A percentile compares a stretch with the other conserved stretches of the same genome.
Evolutionary conservation across 225 moss, liverwort and hornwort species (phyloP).

Genomic region (Physcomitrellopsis africana): DNA sequence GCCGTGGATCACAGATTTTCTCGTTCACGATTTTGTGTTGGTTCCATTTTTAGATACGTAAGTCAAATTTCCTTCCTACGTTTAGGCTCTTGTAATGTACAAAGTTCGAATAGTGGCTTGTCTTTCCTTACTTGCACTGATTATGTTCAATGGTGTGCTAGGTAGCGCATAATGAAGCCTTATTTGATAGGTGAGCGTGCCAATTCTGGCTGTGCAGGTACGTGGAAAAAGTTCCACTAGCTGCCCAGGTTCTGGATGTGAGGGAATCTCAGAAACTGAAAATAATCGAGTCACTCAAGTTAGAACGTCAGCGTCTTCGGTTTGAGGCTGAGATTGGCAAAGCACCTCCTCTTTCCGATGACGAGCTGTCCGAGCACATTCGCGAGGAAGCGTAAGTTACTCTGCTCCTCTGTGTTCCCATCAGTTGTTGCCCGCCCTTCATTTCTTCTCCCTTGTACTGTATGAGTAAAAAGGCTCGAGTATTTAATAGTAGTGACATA

Average conservation of each 20-base stretch:
- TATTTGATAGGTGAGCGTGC: background rate
- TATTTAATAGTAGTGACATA: too few relatives aligned
- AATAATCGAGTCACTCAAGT: conserved; percentile 70
- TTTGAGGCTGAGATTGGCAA: conserved; percentile 94
- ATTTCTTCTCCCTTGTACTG: background rate
- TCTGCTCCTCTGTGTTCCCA: background rate
- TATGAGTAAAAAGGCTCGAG: too few relatives aligned
- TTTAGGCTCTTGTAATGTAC: conserved; percentile 14
- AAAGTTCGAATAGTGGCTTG: conserved; percentile 8
- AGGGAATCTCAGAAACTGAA: conserved; percentile 82
- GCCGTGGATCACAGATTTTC: conserved; percentile 75
- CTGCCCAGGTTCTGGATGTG: conserved; percentile 72
- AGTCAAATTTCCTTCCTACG: conserved; percentile 25
- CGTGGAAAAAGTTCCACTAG: conserved; percentile 85
- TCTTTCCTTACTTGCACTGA: conserved; percentile 4
- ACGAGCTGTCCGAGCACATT: conserved; percentile 78
- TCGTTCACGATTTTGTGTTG: conserved; percentile 81
- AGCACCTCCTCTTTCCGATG: conserved; percentile 87
- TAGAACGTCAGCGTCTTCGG: conserved; percentile 84
- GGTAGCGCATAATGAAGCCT: conserved; percentile 1
- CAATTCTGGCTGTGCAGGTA: conserved; percentile 50
- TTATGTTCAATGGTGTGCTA: too few relatives aligned
- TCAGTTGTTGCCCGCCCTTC: background rate
- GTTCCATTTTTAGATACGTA: conserved; percentile 86
- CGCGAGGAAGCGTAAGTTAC: conserved; percentile 82